Evolutionary conservation across 2,329 filamentous ascomycete genomes (phyloP).

Genomic region (Fusarium sp.): DNA sequence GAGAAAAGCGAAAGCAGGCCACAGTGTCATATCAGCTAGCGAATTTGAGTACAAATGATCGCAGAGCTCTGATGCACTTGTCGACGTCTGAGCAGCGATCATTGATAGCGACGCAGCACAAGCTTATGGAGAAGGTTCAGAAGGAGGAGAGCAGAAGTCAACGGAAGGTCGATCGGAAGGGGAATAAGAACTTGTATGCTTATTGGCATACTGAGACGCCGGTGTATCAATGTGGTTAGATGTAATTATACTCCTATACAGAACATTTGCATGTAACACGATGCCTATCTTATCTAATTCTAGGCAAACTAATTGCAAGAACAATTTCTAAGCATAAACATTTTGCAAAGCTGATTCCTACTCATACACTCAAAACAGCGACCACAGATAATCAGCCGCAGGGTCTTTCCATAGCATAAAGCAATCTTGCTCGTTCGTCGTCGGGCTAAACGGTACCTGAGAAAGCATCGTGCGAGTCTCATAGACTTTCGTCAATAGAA

Average conservation of each 20-base stretch:
- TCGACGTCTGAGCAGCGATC: constrained; percentile 18
- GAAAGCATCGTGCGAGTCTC: constrained; percentile 4
- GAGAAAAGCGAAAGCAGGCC: constrained; percentile 5
- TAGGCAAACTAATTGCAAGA: not conserved
- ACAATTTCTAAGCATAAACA: too few relatives aligned
- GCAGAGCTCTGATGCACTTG: constrained; percentile 6
- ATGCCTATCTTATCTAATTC: not conserved
- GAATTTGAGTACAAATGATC: constrained; percentile 6
- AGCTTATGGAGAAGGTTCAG: constrained; percentile 13
- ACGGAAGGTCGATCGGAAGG: constrained; percentile 17
- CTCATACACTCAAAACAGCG: not conserved
- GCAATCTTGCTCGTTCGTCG: constrained; percentile 4
- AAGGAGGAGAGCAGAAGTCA: constrained; percentile 21
- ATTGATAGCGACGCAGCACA: not conserved
- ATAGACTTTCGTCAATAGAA: constrained; percentile 1
- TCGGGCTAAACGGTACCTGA: constrained; percentile 6
- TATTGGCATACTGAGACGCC: constrained; percentile 29
- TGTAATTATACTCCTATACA: too few relatives aligned
- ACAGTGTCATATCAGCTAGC: constrained; percentile 1
- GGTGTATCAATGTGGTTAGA: constrained; percentile 19
- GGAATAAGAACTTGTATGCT: constrained; percentile 23
- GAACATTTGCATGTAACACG: too few relatives aligned
- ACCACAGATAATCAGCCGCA: constrained; percentile 25
- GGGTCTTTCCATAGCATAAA: constrained; percentile 26
- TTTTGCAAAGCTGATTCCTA: too few relatives aligned